phyloP scores from a whole-genome alignment of 169 alveolate genomes.

The Cryptosporidium ryanae region DNA sequence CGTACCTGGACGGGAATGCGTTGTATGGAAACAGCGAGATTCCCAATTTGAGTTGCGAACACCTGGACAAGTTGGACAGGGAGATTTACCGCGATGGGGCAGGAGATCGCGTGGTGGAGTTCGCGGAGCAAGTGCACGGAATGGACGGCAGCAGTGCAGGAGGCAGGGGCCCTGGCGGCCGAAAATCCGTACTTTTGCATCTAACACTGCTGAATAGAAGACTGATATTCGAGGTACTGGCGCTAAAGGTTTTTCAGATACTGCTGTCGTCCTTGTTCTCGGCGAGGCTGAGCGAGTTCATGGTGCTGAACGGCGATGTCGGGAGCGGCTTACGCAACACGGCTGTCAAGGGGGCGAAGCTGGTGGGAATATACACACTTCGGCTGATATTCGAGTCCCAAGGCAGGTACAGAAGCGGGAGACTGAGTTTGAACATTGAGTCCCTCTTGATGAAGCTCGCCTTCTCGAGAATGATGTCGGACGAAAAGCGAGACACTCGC shows the following conservation, averaged over 20 bases:
- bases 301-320: background rate
- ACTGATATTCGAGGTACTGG: slow-evolving; percentile 1
- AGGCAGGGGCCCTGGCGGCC: background rate
- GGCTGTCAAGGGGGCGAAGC: background rate
- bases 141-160: too few species aligned
- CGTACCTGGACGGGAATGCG: slow-evolving; percentile 13
- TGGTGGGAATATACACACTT: slow-evolving; percentile 1
- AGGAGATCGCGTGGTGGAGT: too few species aligned
- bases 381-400: slow-evolving; percentile 48
- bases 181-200: background rate
- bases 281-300: slow-evolving; percentile 1
- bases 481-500: background rate
- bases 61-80: slow-evolving; percentile 17
- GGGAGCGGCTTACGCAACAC: background rate
- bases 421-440: slow-evolving; percentile 12
- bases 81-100: background rate
- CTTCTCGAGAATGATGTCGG: slow-evolving; percentile 1
- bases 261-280: slow-evolving; percentile 20
- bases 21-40: slow-evolving; percentile 13
- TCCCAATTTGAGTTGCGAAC: slow-evolving; percentile 1
- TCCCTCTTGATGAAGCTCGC: slow-evolving; percentile 18
- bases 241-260: slow-evolving; percentile 18
- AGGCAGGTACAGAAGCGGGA: slow-evolving; percentile 31
- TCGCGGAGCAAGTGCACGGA: too few species aligned
- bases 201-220: slow-evolving; percentile 2